These are phyloP conservation scores for Parasarocladium wereldwijsianum DNA, from an alignment of 2,329 filamentous ascomycete species.

Conservation along the genomic window DNA sequence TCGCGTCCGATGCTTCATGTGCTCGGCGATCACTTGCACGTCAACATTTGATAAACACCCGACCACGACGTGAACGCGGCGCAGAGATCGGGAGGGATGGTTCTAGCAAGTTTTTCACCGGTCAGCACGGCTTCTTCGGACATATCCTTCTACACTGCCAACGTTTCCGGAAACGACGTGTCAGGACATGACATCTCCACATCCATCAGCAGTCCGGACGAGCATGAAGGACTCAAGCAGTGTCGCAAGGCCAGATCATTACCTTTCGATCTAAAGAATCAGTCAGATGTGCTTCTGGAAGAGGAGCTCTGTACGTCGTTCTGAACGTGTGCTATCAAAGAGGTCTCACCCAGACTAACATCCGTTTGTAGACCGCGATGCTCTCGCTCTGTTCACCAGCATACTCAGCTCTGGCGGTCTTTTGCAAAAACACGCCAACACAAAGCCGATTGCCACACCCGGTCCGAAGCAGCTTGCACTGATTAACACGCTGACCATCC, in stretches of 20 bases:
- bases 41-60: no score
- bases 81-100: no score
- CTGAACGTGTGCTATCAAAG: neutral
- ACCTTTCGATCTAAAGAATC: constrained; percentile 47
- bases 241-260: constrained; percentile 43
- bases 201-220: constrained; percentile 19
- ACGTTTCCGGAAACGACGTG: constrained; percentile 5
- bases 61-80: no score
- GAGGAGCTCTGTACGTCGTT: constrained; percentile 49
- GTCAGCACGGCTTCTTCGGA: constrained; percentile 15
- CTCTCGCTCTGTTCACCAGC: constrained; percentile 49
- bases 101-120: constrained; percentile 7
- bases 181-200: constrained; percentile 15
- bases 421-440: constrained; percentile 10
- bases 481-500: constrained; percentile 66
- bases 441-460: constrained; percentile 44
- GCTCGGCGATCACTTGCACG: no score
- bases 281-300: constrained; percentile 60
- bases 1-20: no score
- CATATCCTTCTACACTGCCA: constrained; percentile 21
- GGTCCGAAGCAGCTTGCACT: constrained; percentile 61
- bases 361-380: constrained; percentile 18
- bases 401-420: constrained; percentile 42
- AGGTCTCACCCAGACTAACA: neutral
- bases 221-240: constrained; percentile 13